Base-by-base conservation (phyloP, 371 early-diverging fungal species). In the Synchytrium microbalum region DNA sequence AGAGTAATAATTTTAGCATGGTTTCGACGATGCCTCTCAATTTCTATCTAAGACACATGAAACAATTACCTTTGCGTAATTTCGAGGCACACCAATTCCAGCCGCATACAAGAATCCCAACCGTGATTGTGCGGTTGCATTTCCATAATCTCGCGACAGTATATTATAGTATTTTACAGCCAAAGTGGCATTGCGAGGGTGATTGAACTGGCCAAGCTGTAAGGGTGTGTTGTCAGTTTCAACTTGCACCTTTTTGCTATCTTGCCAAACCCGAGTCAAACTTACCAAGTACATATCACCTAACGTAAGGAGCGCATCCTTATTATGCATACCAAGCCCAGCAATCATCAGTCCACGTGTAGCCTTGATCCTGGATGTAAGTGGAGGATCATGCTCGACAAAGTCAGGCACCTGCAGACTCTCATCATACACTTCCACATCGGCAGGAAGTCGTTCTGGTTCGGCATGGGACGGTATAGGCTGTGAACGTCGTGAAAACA, bases 81-180 rank as follows among this genome's bases (percentile, higher is more conserved):
- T 69, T 33, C 80, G 64, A 67, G 80, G 70, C 13, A 86, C 86
- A 2, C 93, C 95, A 33, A 96, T 68, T 0, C 95, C 95, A 0
- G 94, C 90, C 1, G 96, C 85, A 71, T 93, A 88, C 74, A 92
- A 84, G 63, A 92, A 82, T 3, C 95, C 96, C 3, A 93, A 71
- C 80, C 88, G 87, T 32, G 91, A 86, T 68, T 93, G 96, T 16
- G 92, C 96, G 2, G 86, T 82, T 2, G 91, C 80, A 68, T 92
- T 88, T 46, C 95, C 96, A 30, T 75, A 78, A 16, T 59, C 32
- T 3, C 62, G 57, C 2, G 75, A 71, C 3, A 74, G 64, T 1
- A 19, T 26, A 19, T n/a, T 19, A 59, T 67, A 76, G 57, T 72
- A 62, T 0, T 59, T 10, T 52, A 74, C 63, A 3, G 78, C 75